Percentiles rank a stretch among this genome's conserved stretches.
phyloP scores from a whole-genome alignment of 371 early-diverging fungal genomes.

The Rhizopus sp. region DNA sequence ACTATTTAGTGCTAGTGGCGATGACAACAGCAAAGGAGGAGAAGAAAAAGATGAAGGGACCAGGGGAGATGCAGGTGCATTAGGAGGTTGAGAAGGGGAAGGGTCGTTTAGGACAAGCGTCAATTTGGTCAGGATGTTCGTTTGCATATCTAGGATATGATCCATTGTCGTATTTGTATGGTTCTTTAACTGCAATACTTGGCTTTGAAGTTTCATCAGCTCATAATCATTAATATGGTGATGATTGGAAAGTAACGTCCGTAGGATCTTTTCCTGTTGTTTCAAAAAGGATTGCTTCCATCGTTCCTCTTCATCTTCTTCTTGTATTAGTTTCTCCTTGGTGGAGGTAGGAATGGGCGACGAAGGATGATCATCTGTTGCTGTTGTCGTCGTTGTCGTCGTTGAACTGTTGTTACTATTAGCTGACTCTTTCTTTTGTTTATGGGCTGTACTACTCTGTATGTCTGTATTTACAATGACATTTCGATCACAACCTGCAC shows the following conservation, averaged over 20 bases:
- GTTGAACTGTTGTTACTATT: conserved; percentile 3
- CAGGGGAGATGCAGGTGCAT: not conserved
- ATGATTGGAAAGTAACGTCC: not conserved
- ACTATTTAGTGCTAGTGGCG: no score
- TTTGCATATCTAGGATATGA: conserved; percentile 3
- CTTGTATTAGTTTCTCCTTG: not conserved
- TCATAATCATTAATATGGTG: conserved; percentile 1
- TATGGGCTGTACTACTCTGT: conserved; percentile 3
- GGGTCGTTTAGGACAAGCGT: not conserved
- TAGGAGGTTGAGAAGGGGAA: not conserved
- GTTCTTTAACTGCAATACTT: not conserved
- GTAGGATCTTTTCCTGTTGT: conserved; percentile 10
- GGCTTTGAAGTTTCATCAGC: not conserved
- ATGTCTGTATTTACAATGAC: conserved; percentile 16
- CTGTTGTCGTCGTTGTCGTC: not conserved
- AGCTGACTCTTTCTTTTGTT: not conserved
- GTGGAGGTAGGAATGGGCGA: conserved; percentile 18
- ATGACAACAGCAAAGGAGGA: no score
- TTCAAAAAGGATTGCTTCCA: conserved; percentile 14
- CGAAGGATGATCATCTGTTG: conserved; percentile 3
- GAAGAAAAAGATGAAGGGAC: no score
- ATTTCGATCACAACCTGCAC: conserved; percentile 31
- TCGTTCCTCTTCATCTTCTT: conserved; percentile 1
- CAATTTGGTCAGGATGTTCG: not conserved
- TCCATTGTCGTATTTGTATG: not conserved